Base-by-base conservation (phyloP, 78 protist genomes). In the Dictyostelium firmibasis region DNA sequence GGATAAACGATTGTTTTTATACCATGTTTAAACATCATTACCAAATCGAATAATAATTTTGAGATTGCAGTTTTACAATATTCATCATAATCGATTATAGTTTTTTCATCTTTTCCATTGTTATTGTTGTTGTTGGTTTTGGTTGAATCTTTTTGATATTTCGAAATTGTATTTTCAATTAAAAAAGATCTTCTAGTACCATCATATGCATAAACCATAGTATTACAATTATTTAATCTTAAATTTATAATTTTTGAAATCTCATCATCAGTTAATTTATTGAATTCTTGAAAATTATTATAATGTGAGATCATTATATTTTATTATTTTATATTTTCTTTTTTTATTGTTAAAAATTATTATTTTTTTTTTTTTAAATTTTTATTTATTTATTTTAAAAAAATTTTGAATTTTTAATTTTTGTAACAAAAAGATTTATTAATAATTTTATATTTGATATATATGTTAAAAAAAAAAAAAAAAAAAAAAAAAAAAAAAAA, bases 131-230 rank as follows among this genome's bases (percentile, higher is more conserved):
- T 57, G 1, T 57, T 16, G 8, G 16, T 57, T 6, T 20, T 18
- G 8, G 27, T 7, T 13, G 18, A 18, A n/a, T 27, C 43, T 23
- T 36, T 82, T 70, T 57, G 38, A 7, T 36, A 6, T 16, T 57
- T 57, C 1, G 67, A 47, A 82, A 29, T 74, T 36, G 75, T 44
- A 3, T 74, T 44, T 85, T 86, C 41, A 16, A 86, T 86, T 5
- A 86, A 38, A 38, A 75, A 81, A 0, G 84, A 74, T 77, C 92
- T 86, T 86, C 92, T 74, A n/a, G 92, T 86, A 36, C 92, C 92
- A 76, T 86, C 92, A 76, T 86, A 86, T n/a, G 92, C 92, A 38
- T 74, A 86, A n/a, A 86, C 92, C 43, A 86, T 36, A n/a, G 92
- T 60, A 27, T 86, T 86, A 3, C 57, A 33, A 16, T 62, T 36